Base-by-base conservation (phyloP, 129 eudicot genomes). In the Flaveria trinervia region DNA sequence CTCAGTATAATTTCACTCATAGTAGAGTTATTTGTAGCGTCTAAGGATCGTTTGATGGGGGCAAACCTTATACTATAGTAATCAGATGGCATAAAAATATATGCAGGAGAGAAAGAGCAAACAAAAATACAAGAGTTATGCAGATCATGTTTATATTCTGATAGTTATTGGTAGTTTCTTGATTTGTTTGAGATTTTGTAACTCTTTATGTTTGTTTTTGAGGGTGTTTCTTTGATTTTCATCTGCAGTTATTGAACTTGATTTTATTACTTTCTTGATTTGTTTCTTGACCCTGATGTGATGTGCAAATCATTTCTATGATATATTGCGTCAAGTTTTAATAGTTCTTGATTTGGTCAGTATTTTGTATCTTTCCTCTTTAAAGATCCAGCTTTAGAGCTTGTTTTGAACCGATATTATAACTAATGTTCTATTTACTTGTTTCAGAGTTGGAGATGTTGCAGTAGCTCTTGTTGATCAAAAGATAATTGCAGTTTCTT, bases 361-460 rank as follows among this genome's bases (percentile, higher is more conserved):
- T 61, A 18, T 36, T 67, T 49, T 46, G 0, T 48, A 36, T 46
- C 7, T 65, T 49, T 64, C 23, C 12, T 65, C 56, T 39, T 4
- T 36, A 16, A 15, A 30, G 44, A 55, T 48, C 55, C 43, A 51
- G 17, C 22, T 14, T 61, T 59, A 39, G 23, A 72, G 36, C 74
- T 54, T 20, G 26, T 41, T 50, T 18, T 62, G 72, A n/a, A 41
- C 30, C 22, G 44, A 13, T 73, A 36, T 49, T 10, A 62, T 66
- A 39, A 74, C 55, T 73, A 15, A 51, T 16, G 39, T 16, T 17
- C 26, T 33, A 8, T 73, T 25, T 64, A 49, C 48, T 73, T 36
- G 43, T 64, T 51, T 20, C 76, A 78, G 82, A 78, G 73, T 60
- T 71, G 77, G 77, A 79, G 84, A 83, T 72, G 79, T 59, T 83